These are phyloP conservation scores for Phaeotremella skinneri DNA, from an alignment of 768 basidiomycete species.

Conservation along the genomic window DNA sequence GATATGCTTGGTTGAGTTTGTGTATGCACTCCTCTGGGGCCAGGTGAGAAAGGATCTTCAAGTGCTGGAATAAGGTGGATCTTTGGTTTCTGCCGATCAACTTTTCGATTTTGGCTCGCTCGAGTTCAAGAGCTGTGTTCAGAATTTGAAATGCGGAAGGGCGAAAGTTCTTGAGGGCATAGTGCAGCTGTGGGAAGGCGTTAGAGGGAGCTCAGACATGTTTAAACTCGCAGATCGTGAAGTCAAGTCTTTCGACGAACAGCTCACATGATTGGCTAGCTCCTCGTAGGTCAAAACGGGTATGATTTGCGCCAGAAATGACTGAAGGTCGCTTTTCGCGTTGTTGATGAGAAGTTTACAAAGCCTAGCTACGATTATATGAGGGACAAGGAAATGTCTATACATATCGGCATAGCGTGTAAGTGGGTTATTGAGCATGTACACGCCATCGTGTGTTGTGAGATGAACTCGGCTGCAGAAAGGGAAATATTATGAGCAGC, in stretches of 20 bases:
- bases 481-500: background rate
- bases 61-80: background rate
- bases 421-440: background rate
- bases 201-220: too few species aligned
- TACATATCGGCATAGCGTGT: background rate
- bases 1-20: too few species aligned
- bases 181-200: background rate
- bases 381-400: background rate
- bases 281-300: background rate
- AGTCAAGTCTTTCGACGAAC: too few species aligned
- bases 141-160: background rate
- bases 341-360: background rate
- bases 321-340: background rate
- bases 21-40: too few species aligned
- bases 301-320: too few species aligned
- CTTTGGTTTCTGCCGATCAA: background rate
- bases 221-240: too few species aligned
- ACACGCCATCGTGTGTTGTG: background rate
- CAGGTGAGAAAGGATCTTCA: too few species aligned
- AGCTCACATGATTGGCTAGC: too few species aligned
- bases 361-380: background rate
- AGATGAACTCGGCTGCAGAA: background rate
- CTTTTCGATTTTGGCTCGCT: background rate
- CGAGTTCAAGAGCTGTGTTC: background rate
- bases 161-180: background rate